Evolutionary conservation across 2,329 filamentous ascomycete species (phyloP).

Genomic region (Xylaria arbuscula): DNA sequence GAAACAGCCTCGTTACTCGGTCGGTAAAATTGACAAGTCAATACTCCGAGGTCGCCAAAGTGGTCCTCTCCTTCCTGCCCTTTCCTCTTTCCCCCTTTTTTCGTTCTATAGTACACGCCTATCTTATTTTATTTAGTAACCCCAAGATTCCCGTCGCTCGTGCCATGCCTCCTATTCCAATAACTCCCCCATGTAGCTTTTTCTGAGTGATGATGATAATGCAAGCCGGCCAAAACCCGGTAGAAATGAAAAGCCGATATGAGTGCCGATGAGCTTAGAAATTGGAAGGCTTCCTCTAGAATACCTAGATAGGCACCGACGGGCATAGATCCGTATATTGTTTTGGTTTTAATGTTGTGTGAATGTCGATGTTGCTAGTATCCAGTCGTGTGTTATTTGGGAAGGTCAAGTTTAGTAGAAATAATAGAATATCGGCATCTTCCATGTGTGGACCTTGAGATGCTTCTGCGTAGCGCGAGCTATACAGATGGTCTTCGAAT

Average conservation of each 20-base stretch:
- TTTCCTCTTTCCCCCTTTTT: background rate
- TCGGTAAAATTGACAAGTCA: background rate
- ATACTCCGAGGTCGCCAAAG: background rate
- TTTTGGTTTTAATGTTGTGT: background rate
- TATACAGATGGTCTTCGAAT: background rate
- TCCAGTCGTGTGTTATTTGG: background rate
- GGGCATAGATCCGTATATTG: background rate
- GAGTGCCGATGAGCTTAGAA: too few species aligned
- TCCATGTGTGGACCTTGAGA: background rate
- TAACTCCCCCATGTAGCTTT: background rate
- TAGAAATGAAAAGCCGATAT: background rate
- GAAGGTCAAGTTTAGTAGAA: background rate
- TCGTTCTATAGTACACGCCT: conserved; percentile 20
- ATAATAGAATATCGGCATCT: background rate
- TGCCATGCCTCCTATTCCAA: background rate
- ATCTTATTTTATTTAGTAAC: background rate
- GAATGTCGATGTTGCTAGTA: background rate
- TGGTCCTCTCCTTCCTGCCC: background rate
- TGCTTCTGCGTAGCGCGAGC: background rate
- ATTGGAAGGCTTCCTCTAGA: too few species aligned
- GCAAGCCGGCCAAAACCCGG: background rate
- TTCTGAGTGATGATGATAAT: background rate
- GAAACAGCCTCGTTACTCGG: background rate
- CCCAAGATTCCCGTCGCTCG: background rate
- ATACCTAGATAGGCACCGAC: background rate